Evolutionary conservation across 148 eudicot genomes (phyloP), one percentile per base, ranked within the genome.

Genomic region (Vaccinium vitisidaea): DNA sequence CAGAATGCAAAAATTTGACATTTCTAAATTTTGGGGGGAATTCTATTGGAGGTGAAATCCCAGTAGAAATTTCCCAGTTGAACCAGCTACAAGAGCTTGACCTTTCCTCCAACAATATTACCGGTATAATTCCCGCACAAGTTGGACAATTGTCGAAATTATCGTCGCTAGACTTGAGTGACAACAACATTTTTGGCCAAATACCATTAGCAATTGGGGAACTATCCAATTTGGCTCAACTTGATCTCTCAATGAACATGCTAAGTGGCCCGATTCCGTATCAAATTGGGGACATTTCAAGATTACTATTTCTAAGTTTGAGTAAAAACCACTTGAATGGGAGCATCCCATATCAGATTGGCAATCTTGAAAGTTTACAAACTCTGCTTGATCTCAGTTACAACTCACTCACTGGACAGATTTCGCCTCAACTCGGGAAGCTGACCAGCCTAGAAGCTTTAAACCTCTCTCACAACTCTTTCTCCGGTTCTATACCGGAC

Each of bases 401-500:
- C 23, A 88, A 88, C 56, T 85, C 63, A 8, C 78, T 85, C 32
- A 49, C 61, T 0, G 86, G 87, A n/a, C 73, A 65, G 43, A 88
- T 88, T 55, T 80, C 84, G 19, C 14, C 70, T 6, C 43, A 79
- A 21, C 80, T 88, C 0, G 86, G 87, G 4, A 48, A 74, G 25
- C 84, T 88, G 9, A 8, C 0, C 8, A 27, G 10, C 18, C 85
- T 88, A 36, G 83, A 88, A 79, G 80, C 19, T 70, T 74, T 89
- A 79, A 86, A 87, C n/a, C 71, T 87, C 43, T 89, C 91, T 30
- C 52, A 86, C 77, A 87, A 89, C 61, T 52, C 82, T 30, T 84
- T 89, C 43, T 82, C 84, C 0, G 91, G 88, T 1, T 5, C 50
- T 49, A 86, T 89, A 70, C 89, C 91, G 7, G 10, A 76, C 16